These are phyloP conservation scores for Volvox carteri DNA, from an alignment of 163 green algal species.

Conservation along the genomic window DNA sequence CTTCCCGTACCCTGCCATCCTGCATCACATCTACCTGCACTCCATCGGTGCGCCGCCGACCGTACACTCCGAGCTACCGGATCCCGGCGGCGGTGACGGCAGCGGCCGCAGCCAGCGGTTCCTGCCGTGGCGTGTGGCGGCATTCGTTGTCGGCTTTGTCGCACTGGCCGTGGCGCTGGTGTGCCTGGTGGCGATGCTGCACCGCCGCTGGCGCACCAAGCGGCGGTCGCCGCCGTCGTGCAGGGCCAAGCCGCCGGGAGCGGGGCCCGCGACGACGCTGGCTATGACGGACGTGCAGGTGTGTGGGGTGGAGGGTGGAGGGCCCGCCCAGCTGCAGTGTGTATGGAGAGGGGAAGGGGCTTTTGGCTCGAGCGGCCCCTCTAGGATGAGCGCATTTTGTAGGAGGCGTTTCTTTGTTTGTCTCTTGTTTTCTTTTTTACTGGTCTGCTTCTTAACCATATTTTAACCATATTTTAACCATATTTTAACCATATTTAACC, in stretches of 20 bases:
- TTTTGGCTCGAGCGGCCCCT: no score
- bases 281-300: slow-evolving; percentile 45
- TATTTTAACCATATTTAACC: no score
- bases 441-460: no score
- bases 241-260: background rate
- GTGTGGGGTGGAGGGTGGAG: background rate
- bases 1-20: slow-evolving; percentile 44
- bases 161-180: background rate
- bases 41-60: slow-evolving; percentile 16
- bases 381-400: no score
- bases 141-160: background rate
- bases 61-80: background rate
- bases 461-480: no score
- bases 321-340: no score
- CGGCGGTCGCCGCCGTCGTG: background rate
- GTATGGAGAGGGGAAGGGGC: no score
- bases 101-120: background rate
- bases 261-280: slow-evolving; percentile 21
- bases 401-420: no score
- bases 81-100: background rate
- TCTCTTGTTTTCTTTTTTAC: no score
- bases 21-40: slow-evolving; percentile 21
- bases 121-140: background rate
- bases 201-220: background rate
- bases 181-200: background rate